Base-by-base conservation (phyloP, 495 filamentous ascomycete genomes). In the Saxophila tyrrhenica region DNA sequence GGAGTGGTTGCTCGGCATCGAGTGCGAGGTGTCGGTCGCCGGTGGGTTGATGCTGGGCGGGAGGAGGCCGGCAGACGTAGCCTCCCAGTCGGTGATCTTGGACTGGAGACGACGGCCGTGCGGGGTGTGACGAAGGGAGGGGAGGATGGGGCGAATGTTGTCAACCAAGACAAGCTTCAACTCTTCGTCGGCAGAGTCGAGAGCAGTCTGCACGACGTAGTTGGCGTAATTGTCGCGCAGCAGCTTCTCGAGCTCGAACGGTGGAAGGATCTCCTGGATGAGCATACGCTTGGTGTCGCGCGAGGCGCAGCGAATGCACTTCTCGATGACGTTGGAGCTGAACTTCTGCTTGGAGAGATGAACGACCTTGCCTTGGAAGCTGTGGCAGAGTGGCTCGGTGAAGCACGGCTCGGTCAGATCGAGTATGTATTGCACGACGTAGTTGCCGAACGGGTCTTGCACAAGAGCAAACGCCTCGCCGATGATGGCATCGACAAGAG, bases 301-400 rank as follows among this genome's bases (percentile, higher is more conserved):
- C 41, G 83, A 78, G 0, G 88, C 81, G 63, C 84, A 89, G 24
- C 91, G 87, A 45, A 98, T 79, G 65, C 90, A 95, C 70, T 97
- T 97, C 72, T 98, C 92, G 54, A 98, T 88, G 48, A 98, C 92
- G 63, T 98, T 98, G 51, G 91, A 96, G 73, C 89, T 95, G 73
- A 98, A 98, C 70, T 98, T 98, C 69, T 97, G 94, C 70, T 88
- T 92, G 2, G 94, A 95, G 11, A 97, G 73, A 45, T 75, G 69
- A 25, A 78, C 69, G 60, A 97, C 81, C 59, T 85, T 80, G 54
- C 83, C 82, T 24, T 73, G 66, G 73, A 97, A 96, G 56, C 77
- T 79, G 23, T 75, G 70, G 50, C 92, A 89, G 11, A 97, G 71
- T 0, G 89, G 90, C 58, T 87, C 82, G 9, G 89, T 94, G 70